Evolutionary conservation across 495 filamentous ascomycete species (phyloP), one percentile per base, ranked within the genome.

Genomic region (Penicillium silybi): DNA sequence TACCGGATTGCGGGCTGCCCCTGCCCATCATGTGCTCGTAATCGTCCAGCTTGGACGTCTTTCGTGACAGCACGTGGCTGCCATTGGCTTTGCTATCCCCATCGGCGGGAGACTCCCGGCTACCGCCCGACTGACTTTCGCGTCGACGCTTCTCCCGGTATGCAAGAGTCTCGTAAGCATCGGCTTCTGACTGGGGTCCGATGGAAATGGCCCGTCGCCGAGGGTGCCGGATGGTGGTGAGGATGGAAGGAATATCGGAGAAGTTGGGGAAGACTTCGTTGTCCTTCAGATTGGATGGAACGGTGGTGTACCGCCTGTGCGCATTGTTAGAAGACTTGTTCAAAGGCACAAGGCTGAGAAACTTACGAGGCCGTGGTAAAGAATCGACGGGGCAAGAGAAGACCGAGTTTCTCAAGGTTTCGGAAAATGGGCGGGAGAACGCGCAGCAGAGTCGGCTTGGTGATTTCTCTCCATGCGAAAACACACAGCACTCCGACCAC

Each of bases 81-180:
- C 57, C 56, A 40, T 61, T 59, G n/a, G 46, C 46, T 17, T 61
- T 54, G 10, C 13, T 39, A 6, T 62, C 56, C 15, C 41, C 52
- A 13, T 71, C 69, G 0, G 46, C 50, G 0, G 70, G 64, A 15
- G 66, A 62, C 4, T 63, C 56, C 13, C 62, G 61, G 41, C 58
- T 62, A 10, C 63, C 48, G 6, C 58, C 59, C 6, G 73, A 72
- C 29, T 85, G 72, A 58, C 88, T 96, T 64, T 96, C 88, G 37
- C 88, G 76, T 57, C 91, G 77, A 55, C 80, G 81, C 58, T 89
- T 83, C 64, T 95, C 89, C 2, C 92, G 82, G 60, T 92, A 96
- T n/a, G 93, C 93, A 18, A 97, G 72, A 16, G 89, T 90, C 71
- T 98, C 93, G 63, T 96, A 96, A 6, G 92, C 93, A 67, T 98